Base-by-base conservation (phyloP, 1,284 basidiomycete species). In the Neotropicomus parvogracilis region DNA sequence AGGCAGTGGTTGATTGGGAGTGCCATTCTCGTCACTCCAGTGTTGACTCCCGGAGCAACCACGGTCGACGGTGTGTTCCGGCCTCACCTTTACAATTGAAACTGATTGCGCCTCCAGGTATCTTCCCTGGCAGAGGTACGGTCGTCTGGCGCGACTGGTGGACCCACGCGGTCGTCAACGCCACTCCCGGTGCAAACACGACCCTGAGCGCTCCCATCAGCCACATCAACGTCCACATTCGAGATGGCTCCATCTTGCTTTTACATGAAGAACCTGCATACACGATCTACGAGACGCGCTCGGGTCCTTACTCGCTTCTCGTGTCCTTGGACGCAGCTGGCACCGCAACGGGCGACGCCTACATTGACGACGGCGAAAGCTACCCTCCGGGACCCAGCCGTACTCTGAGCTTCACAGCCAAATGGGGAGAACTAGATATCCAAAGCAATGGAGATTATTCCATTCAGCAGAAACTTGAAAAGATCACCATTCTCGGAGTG, bases 61-160 rank as follows among this genome's bases (percentile, higher is more conserved):
- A 70, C 70, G 10, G 80, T 83, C 14, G 58, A 69, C 11, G 70
- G 77, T 61, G 29, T 16, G 57, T 54, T 3, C 19, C 8, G 0
- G 46, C 11, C 12, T 31, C 11, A 19, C 4, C 6, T 7, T 8
- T 38, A 6, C 28, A n/a, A 33, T 1, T n/a, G 42, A 20, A 29
- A 6, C 14, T 36, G 9, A 44, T 13, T 19, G 11, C 4, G 0
- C n/a, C 8, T 21, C 2, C 42, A 82, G 81, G 75, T 35, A 70
- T 83, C 39, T 80, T 87, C 69, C 81, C 81, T 24, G 83, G 83
- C 1, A 68, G 74, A 47, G 79, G 78, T n/a, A 68, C 66, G 13
- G 76, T 78, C 1, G 68, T 74, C 48, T 91, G 85, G 86, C 76
- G 84, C 45, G 86, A 90, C 65, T 88, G 84, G 79, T 88, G 82